Evolutionary conservation across 352 stramenopile species (phyloP).

Genomic region (Pythium apleroticum): DNA sequence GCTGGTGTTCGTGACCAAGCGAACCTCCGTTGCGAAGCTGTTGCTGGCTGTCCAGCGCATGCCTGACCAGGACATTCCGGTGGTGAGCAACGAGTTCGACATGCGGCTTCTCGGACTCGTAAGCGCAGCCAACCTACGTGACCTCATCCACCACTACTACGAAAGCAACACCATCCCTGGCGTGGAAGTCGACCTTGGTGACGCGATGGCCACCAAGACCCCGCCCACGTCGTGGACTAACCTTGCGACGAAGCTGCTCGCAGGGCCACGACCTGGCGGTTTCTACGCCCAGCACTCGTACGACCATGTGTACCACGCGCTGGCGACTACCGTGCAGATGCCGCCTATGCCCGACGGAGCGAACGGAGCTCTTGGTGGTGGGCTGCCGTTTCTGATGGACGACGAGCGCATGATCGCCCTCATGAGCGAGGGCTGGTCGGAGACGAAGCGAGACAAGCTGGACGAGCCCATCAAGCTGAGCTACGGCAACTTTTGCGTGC

Average conservation of each 20-base stretch:
- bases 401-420: conserved; percentile 78
- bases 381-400: conserved; percentile 80
- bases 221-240: conserved; percentile 53
- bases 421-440: conserved; percentile 70
- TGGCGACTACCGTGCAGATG: conserved; percentile 35
- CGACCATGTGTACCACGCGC: conserved; percentile 67
- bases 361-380: conserved; percentile 8
- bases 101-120: conserved; percentile 75
- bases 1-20: conserved; percentile 73
- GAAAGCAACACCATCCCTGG: conserved; percentile 43
- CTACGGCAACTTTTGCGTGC: conserved; percentile 53
- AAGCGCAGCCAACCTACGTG: conserved; percentile 50
- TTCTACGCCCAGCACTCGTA: conserved; percentile 67
- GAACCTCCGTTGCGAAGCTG: conserved; percentile 65
- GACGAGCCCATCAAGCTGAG: conserved; percentile 67
- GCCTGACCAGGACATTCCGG: conserved; percentile 68
- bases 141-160: conserved; percentile 69
- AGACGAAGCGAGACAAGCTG: conserved; percentile 58
- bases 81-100: conserved; percentile 64
- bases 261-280: conserved; percentile 38
- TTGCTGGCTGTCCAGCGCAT: conserved; percentile 73
- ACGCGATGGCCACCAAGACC: conserved; percentile 38
- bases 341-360: conserved; percentile 12
- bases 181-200: conserved; percentile 73
- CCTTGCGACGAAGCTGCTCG: conserved; percentile 57